These are phyloP conservation scores for Phaeoacremonium minimum DNA, from an alignment of 2,329 filamentous ascomycete species.

Conservation along the genomic window DNA sequence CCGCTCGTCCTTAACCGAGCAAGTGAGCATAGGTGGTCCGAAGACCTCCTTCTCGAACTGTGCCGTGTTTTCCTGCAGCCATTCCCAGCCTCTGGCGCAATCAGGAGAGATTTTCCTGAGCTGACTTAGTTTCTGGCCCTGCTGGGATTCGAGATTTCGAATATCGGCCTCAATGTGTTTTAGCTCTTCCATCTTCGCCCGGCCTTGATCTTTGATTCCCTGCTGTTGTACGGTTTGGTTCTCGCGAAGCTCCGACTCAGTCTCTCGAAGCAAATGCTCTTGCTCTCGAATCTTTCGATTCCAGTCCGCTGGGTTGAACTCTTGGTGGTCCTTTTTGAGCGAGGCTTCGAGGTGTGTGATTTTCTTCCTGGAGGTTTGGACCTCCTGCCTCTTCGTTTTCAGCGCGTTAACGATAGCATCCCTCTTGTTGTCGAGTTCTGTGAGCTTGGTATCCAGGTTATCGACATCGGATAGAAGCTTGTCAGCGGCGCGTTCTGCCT, in stretches of 20 bases:
- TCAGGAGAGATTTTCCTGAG: constrained; percentile 60
- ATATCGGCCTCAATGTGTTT: constrained; percentile 42
- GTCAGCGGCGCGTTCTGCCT: constrained; percentile 48
- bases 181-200: constrained; percentile 31
- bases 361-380: constrained; percentile 43
- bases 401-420: constrained; percentile 48
- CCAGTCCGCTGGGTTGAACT: constrained; percentile 66
- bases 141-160: constrained; percentile 63
- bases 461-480: constrained; percentile 35
- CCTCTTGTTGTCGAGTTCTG: constrained; percentile 42
- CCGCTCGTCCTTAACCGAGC: constrained; percentile 68
- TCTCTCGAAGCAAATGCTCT: constrained; percentile 51
- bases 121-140: constrained; percentile 67
- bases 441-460: constrained; percentile 29
- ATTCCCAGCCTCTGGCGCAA: constrained; percentile 69
- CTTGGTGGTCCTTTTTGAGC: constrained; percentile 55
- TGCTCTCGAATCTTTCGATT: constrained; percentile 68
- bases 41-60: constrained; percentile 73
- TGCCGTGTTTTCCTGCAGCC: constrained; percentile 69
- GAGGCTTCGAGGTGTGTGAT: constrained; percentile 62
- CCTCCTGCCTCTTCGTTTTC: constrained; percentile 45
- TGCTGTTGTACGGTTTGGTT: constrained; percentile 14
- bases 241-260: constrained; percentile 35
- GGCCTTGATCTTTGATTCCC: constrained; percentile 37
- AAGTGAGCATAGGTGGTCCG: constrained; percentile 76